Percentiles rank a stretch among this genome's conserved stretches.
Conservation (phyloP, 371 early-diverging fungal species). For the Haplosporangium sp. region DNA sequence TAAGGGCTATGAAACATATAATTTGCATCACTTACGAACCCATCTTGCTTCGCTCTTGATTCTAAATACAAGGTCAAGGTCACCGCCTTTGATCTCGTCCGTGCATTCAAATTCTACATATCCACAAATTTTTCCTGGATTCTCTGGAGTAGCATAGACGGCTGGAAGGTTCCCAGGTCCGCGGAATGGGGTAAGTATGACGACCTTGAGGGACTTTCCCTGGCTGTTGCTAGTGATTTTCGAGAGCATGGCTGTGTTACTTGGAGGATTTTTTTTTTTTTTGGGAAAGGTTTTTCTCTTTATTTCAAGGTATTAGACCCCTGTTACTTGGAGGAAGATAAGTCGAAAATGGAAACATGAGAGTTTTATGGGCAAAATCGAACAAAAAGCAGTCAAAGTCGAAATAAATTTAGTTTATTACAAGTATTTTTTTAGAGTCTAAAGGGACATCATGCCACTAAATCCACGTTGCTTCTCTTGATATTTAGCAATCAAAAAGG, state of each 20-base stretch:
- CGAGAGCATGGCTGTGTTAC: slow-evolving; percentile 15
- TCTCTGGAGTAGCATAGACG: slow-evolving; percentile 35
- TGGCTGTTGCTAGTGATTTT: slow-evolving; percentile 3
- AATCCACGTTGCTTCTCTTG: slow-evolving; percentile 73
- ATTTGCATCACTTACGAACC: slow-evolving; percentile 23
- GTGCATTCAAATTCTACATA: slow-evolving; percentile 32
- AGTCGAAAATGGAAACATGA: background rate
- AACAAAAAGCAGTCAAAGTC: background rate
- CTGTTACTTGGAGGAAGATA: no score
- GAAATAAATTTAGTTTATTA: background rate
- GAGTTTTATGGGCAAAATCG: background rate
- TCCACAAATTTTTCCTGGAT: slow-evolving; percentile 21
- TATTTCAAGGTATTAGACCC: background rate
- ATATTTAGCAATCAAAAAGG: slow-evolving; percentile 92
- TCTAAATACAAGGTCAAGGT: slow-evolving; percentile 37
- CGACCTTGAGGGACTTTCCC: slow-evolving; percentile 16
- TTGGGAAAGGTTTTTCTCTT: background rate
- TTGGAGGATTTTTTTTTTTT: background rate
- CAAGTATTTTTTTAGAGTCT: background rate
- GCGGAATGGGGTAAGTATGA: slow-evolving; percentile 29
- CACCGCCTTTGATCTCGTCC: slow-evolving; percentile 34
- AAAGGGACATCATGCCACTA: slow-evolving; percentile 45
- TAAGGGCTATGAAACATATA: no score
- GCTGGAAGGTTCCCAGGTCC: slow-evolving; percentile 47
- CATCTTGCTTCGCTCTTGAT: slow-evolving; percentile 37